Base-by-base conservation (phyloP, 495 filamentous ascomycete species). In the Penicillium longicatenatum region DNA sequence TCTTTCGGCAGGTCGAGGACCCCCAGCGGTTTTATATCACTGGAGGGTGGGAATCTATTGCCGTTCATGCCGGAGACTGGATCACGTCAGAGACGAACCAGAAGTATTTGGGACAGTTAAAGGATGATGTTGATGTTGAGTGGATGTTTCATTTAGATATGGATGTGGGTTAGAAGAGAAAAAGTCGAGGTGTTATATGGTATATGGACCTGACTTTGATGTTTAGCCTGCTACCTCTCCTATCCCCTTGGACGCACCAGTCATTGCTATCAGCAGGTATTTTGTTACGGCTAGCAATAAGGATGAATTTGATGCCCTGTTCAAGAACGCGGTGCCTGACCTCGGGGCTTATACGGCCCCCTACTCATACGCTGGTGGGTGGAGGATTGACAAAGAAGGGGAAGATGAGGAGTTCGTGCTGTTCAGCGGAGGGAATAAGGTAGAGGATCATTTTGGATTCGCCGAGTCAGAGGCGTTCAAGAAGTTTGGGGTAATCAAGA, bases 361-460 rank as follows among this genome's bases (percentile, higher is more conserved):
- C 4, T 59, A 62, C 24, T 50, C 57, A 6, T 68, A 81, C 43
- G 67, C 64, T 33, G 73, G 67, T 4, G 79, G 82, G 0, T 84
- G 80, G 76, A 70, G 79, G 33, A 70, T 81, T 29, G 82, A 82
- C 60, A 75, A 72, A 30, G 69, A 58, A 21, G 63, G 51, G 21
- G 68, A 61, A 4, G 65, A 71, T 17, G 79, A 82, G 33, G 82
- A 86, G 49, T 80, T 77, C 55, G 74, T 83, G 0, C 42, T 86
- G 0, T 74, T 83, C n/a, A 74, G 60, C 43, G 79, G 82, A 5
- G 84, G 80, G 80, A 65, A 74, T 24, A 65, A 62, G 17, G 71
- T 78, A 4, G 76, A 83, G 57, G 70, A 74, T 52, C 78, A 83
- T 52, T 48, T 43, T 29, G 73, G 58, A 5, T 82, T 82, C 57